Conservation (phyloP, 352 stramenopile genomes). For the Halophytophthora polymorphica region DNA sequence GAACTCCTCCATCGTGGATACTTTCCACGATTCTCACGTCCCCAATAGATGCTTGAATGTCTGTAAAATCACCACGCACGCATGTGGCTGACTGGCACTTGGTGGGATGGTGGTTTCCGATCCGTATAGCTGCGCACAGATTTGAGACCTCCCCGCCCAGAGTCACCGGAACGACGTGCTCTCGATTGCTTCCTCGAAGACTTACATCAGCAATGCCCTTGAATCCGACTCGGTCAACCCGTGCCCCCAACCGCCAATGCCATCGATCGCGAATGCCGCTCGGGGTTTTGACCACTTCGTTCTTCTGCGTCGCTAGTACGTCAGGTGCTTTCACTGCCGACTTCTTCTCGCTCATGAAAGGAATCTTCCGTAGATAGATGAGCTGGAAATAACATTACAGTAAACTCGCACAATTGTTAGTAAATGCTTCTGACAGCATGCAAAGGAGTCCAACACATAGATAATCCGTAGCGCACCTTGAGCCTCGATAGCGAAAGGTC, state of each 20-base stretch:
- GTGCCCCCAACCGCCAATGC: conserved; percentile 29
- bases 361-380: conserved; percentile 39
- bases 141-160: conserved; percentile 15
- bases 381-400: conserved; percentile 19
- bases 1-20: conserved; percentile 11
- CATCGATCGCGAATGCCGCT: conserved; percentile 7
- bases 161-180: conserved; percentile 7
- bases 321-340: not conserved
- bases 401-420: conserved; percentile 7
- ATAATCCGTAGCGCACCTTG: conserved; percentile 22
- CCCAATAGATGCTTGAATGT: conserved; percentile 39
- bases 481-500: conserved; percentile 25
- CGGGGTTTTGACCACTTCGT: not conserved
- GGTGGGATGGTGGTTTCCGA: conserved; percentile 40
- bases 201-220: conserved; percentile 23
- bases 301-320: not conserved
- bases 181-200: conserved; percentile 6
- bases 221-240: conserved; percentile 20
- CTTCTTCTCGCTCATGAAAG: conserved; percentile 7
- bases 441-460: not conserved
- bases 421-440: not conserved
- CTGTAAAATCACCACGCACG: conserved; percentile 19
- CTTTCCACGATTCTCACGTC: conserved; percentile 33
- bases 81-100: conserved; percentile 9
- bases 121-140: conserved; percentile 26